Base-by-base conservation (phyloP, 208 protist species). In the Endotrypanum monterogeii region DNA sequence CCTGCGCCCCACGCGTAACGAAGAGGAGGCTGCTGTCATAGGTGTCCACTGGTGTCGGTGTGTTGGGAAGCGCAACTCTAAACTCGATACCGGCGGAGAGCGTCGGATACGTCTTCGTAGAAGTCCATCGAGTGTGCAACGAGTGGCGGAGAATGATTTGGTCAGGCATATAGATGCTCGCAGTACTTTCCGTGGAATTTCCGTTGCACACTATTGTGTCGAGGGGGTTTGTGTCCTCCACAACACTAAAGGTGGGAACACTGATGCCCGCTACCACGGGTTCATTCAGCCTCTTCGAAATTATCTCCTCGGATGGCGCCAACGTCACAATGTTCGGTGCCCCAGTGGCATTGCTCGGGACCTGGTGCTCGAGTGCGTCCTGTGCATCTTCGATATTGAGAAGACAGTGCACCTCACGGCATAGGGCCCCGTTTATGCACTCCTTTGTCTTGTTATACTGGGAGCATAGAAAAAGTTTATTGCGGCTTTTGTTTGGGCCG, bases 401-500 rank as follows among this genome's bases (percentile, higher is more conserved):
- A 4, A 48, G 68, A 72, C 86, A 94, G 79, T 94, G 90, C 37
- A 94, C 82, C 72, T 94, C 90, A n/a, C 90, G 83, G 57, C 90
- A 94, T 5, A 90, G 73, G 20, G 84, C 83, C 0, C 90, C 88
- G 71, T 93, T 93, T 3, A 74, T 32, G 72, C 90, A 94, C 55
- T 73, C 58, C 48, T 80, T 65, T 23, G 82, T 58, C 32, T 58
- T 73, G 73, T 88, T 83, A 74, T 83, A 93, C 48, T 84, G 73
- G 20, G 86, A 78, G 76, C 90, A 94, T 6, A 93, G 46, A 58
- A 93, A 94, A 20, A 91, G 76, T 57, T 89, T 92, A 69, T 84
- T 90, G 39, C 85, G 83, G 69, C 85, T 90, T 55, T 92, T 94
- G 78, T 92, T 94, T 2, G 90, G 90, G 28, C 90, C 90, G 35